Percentiles rank a stretch among this genome's conserved stretches.
These are phyloP conservation scores for Moricandia moricandioides DNA, from an alignment of 345 rosid species.

Conservation along the genomic window DNA sequence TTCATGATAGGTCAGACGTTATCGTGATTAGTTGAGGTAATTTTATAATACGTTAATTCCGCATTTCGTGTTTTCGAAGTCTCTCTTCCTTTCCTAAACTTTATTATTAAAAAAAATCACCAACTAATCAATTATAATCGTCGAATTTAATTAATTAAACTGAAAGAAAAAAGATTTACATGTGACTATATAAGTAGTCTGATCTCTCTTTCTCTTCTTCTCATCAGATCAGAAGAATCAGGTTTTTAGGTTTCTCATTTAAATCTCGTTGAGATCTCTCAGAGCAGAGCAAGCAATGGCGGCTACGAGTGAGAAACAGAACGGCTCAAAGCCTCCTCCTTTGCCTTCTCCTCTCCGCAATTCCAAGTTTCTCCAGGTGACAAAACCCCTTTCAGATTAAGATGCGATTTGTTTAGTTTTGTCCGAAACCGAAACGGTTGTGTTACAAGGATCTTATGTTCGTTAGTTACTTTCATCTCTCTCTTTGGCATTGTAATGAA, in stretches of 20 bases:
- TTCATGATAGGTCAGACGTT: slow-evolving; percentile 21
- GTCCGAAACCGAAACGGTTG: no score
- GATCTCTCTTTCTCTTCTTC: slow-evolving; percentile 20
- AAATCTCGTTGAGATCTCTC: slow-evolving; percentile 38
- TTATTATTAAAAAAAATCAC: background rate
- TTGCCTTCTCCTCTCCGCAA: slow-evolving; percentile 79
- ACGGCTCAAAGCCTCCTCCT: slow-evolving; percentile 72
- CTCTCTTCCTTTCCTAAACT: background rate
- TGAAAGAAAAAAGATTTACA: background rate
- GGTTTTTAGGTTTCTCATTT: slow-evolving; percentile 11
- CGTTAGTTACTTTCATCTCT: no score
- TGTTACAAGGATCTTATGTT: no score
- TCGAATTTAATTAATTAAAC: slow-evolving; percentile 1
- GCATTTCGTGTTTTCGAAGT: slow-evolving; percentile 32
- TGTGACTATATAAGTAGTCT: slow-evolving; percentile 25
- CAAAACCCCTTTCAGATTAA: background rate
- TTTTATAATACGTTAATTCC: background rate
- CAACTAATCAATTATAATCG: background rate
- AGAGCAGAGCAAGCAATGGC: slow-evolving; percentile 46
- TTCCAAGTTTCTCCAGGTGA: slow-evolving; percentile 95
- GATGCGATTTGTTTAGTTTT: no score
- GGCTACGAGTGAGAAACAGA: slow-evolving; percentile 50
- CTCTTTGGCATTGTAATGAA: no score
- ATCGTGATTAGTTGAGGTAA: slow-evolving; percentile 23
- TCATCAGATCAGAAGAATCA: slow-evolving; percentile 32